Percentiles rank a stretch among this genome's conserved stretches.
phyloP scores from a whole-genome alignment of 345 rosid species.

The Euphorbia pulcherrima region DNA sequence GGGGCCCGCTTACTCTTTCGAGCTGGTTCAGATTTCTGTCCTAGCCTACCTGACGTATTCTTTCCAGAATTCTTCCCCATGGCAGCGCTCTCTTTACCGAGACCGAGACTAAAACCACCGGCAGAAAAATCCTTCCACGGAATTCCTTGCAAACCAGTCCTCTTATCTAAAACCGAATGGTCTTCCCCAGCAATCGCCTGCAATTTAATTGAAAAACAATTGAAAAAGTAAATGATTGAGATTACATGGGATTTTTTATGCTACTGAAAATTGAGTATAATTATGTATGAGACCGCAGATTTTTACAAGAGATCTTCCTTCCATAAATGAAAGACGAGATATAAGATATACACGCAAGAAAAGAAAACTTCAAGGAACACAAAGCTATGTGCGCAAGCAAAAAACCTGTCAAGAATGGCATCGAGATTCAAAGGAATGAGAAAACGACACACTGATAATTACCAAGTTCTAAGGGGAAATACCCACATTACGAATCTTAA shows the following conservation, averaged over 20 bases:
- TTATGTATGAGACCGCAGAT: constrained; percentile 13
- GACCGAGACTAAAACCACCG: constrained; percentile 47
- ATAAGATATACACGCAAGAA: background rate
- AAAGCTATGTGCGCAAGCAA: constrained; percentile 6
- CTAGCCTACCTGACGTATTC: constrained; percentile 44
- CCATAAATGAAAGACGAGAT: constrained; percentile 21
- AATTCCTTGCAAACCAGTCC: constrained; percentile 54
- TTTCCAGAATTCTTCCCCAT: constrained; percentile 47
- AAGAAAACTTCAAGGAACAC: constrained; percentile 8
- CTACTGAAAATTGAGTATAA: constrained; percentile 9
- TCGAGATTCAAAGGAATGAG: background rate
- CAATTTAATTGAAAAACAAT: constrained; percentile 5
- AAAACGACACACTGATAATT: background rate
- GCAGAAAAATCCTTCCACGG: constrained; percentile 71
- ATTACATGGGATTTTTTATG: constrained; percentile 18
- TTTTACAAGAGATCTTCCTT: constrained; percentile 23
- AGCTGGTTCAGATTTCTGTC: constrained; percentile 48
- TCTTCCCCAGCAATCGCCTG: constrained; percentile 58
- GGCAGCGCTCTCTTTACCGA: constrained; percentile 52
- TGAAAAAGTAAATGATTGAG: constrained; percentile 22
- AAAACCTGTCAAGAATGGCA: constrained; percentile 7
- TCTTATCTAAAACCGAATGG: constrained; percentile 45
- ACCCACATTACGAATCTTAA: background rate
- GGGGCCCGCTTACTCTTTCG: constrained; percentile 78
- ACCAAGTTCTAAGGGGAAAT: constrained; percentile 5